These are phyloP conservation scores for Taiozyma sp. DNA, from an alignment of 1,139 yeast genomes.

Conservation along the genomic window DNA sequence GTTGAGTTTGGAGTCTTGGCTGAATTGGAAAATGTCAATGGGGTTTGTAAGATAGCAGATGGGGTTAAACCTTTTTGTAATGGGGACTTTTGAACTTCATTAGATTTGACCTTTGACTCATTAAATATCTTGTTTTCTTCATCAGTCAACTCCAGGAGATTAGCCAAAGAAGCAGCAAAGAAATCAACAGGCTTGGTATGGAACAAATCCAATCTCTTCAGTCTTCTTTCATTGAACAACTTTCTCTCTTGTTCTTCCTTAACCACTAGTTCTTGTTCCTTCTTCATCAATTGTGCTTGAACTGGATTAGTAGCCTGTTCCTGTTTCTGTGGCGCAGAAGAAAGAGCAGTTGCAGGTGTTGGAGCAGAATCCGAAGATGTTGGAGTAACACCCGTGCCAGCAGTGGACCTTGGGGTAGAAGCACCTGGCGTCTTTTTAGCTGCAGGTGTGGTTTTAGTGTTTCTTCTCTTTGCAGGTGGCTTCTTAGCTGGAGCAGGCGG, in stretches of 20 bases:
- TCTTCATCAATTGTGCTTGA: constrained; percentile 18
- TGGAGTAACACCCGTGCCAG: constrained; percentile 1
- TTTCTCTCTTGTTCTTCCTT: constrained; percentile 16
- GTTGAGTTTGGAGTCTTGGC: constrained; percentile 22
- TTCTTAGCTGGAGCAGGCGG: constrained; percentile 19
- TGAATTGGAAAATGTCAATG: constrained; percentile 21
- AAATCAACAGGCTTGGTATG: constrained; percentile 17
- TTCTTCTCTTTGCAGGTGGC: constrained; percentile 17
- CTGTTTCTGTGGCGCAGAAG: constrained; percentile 11
- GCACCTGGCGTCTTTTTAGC: constrained; percentile 12
- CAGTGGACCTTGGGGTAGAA: constrained; percentile 12
- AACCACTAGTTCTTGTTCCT: constrained; percentile 19
- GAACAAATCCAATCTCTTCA: constrained; percentile 19
- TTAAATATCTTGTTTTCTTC: constrained; percentile 20
- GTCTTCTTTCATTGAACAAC: constrained; percentile 15
- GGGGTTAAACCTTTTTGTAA: constrained; percentile 23
- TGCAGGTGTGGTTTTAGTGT: constrained; percentile 10
- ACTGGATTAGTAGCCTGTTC: constrained; percentile 4
- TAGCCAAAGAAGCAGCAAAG: constrained; percentile 23
- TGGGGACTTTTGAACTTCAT: constrained; percentile 14
- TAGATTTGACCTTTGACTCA: constrained; percentile 11
- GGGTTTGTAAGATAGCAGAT: constrained; percentile 25
- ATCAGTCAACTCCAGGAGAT: constrained; percentile 20
- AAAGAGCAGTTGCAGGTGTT: constrained; percentile 4
- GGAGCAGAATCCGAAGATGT: constrained; percentile 11